These are phyloP conservation scores for Celoporthe dispersa DNA, from an alignment of 2,329 filamentous ascomycete species.

Conservation along the genomic window DNA sequence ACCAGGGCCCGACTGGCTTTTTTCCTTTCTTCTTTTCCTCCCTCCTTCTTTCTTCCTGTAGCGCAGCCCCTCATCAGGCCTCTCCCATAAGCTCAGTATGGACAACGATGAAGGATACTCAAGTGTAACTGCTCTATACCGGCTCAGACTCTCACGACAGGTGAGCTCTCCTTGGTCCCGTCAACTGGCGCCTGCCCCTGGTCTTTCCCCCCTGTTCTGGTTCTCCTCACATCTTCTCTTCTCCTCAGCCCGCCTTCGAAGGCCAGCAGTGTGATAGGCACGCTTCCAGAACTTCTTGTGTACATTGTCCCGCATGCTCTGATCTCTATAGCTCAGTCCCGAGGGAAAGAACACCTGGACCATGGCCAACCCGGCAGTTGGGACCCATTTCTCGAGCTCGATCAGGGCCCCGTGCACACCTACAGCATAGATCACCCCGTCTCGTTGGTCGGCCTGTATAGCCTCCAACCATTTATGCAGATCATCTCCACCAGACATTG, in stretches of 20 bases:
- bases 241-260: not conserved
- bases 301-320: slow-evolving; percentile 25
- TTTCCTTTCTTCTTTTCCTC: too few relatives aligned
- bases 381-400: slow-evolving; percentile 32
- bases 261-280: slow-evolving; percentile 23
- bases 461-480: slow-evolving; percentile 6
- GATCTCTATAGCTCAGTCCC: slow-evolving; percentile 24
- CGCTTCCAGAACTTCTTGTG: slow-evolving; percentile 30
- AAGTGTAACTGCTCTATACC: not conserved
- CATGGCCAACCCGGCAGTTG: slow-evolving; percentile 29
- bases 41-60: not conserved
- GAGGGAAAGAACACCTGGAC: slow-evolving; percentile 27
- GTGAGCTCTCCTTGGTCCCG: not conserved
- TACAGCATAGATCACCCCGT: slow-evolving; percentile 15
- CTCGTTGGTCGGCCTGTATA: not conserved
- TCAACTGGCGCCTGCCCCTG: not conserved
- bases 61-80: too few relatives aligned
- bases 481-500: not conserved
- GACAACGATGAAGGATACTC: too few relatives aligned
- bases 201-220: not conserved
- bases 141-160: not conserved
- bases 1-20: not conserved
- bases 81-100: too few relatives aligned
- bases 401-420: slow-evolving; percentile 31
- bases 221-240: not conserved